A percentile compares a stretch with the other conserved stretches of the same genome.
phyloP scores from a whole-genome alignment of 176 grass and related monocot genomes.

The Phragmites australis region DNA sequence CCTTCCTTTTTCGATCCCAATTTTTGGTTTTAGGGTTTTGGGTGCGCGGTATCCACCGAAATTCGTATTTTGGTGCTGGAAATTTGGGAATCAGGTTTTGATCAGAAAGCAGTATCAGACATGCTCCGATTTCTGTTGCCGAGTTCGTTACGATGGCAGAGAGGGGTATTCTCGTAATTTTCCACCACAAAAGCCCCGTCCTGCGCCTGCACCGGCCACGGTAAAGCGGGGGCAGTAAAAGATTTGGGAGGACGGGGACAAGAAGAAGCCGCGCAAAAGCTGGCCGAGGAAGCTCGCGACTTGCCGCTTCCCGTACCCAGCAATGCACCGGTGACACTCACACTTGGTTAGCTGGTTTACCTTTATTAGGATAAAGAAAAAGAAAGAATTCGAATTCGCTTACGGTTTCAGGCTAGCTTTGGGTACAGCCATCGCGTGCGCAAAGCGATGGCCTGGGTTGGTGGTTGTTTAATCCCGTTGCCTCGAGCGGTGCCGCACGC shows the following conservation, averaged over 20 bases:
- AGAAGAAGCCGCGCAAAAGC: conserved; percentile 12
- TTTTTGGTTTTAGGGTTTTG: background rate
- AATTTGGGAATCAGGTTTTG: background rate
- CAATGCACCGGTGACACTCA: background rate
- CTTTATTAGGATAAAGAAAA: background rate
- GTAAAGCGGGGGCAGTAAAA: conserved; percentile 40
- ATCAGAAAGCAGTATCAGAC: conserved; percentile 1
- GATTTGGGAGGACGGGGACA: background rate
- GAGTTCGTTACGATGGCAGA: conserved; percentile 37
- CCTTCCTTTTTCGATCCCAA: background rate
- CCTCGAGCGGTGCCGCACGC: background rate
- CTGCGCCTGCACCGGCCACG: conserved; percentile 44
- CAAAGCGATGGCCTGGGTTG: background rate
- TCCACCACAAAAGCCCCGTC: background rate
- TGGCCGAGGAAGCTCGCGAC: conserved; percentile 16
- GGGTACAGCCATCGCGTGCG: conserved; percentile 24
- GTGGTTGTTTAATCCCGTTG: background rate
- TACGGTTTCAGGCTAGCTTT: no score
- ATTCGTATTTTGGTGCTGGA: conserved; percentile 22
- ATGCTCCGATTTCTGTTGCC: no score
- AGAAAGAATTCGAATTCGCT: background rate
- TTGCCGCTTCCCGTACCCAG: conserved; percentile 26
- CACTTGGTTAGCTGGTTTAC: background rate
- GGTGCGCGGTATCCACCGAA: background rate
- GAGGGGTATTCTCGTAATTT: conserved; percentile 1